Conservation (phyloP, 1,284 basidiomycete genomes). For the Boletus sp. region DNA sequence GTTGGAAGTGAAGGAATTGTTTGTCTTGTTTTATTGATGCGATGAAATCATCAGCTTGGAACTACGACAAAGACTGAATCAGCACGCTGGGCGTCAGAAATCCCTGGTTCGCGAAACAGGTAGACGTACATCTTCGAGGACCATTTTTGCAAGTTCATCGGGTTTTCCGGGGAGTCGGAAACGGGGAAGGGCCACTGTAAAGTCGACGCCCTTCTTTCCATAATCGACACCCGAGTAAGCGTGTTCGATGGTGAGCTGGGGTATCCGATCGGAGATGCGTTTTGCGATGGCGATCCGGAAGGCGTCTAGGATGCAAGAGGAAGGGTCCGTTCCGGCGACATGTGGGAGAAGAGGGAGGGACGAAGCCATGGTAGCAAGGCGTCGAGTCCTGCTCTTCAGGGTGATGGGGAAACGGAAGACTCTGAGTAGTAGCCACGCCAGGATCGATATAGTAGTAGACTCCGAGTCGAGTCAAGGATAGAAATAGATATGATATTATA, state of each 20-base stretch:
- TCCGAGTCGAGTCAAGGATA: too few species aligned
- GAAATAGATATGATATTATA: too few species aligned
- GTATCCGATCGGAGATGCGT: constrained; percentile 69
- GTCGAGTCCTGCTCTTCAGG: neutral
- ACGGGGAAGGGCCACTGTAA: constrained; percentile 88
- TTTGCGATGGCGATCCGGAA: constrained; percentile 87
- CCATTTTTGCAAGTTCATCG: constrained; percentile 74
- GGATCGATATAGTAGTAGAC: too few species aligned
- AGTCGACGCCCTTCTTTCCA: constrained; percentile 91
- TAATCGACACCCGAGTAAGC: constrained; percentile 86
- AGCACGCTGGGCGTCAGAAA: neutral
- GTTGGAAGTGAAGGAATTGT: constrained; percentile 81
- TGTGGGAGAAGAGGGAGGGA: constrained; percentile 26
- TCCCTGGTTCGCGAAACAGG: neutral
- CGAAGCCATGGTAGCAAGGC: constrained; percentile 23
- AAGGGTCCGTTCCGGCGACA: constrained; percentile 69
- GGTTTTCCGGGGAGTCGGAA: constrained; percentile 87
- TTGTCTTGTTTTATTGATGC: constrained; percentile 68
- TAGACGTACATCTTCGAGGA: constrained; percentile 66
- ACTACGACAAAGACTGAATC: constrained; percentile 40
- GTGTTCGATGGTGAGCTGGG: constrained; percentile 66
- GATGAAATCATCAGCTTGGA: constrained; percentile 67
- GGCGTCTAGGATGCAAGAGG: constrained; percentile 73
- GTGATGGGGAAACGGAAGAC: neutral
- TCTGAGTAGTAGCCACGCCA: constrained; percentile 11